These are phyloP conservation scores for Acanthamoeba culbertsoni DNA, from an alignment of 208 protist genomes.

Conservation along the genomic window DNA sequence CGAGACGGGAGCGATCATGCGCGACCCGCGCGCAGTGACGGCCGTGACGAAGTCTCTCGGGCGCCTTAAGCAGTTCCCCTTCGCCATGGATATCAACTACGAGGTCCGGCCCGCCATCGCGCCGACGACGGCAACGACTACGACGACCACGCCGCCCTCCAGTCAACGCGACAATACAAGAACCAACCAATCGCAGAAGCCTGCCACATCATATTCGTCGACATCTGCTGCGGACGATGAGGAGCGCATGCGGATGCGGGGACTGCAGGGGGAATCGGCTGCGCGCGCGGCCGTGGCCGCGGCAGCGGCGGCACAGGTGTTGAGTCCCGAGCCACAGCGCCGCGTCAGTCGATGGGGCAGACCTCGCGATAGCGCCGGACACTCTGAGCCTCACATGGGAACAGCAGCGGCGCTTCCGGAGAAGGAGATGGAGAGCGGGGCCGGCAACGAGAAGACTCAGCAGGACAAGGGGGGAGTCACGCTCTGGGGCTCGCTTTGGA, in stretches of 20 bases:
- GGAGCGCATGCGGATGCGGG: not conserved
- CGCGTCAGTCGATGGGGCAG: not conserved
- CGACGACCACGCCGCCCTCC: not conserved
- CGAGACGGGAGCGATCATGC: not conserved
- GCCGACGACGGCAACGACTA: not conserved
- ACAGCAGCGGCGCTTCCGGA: no score
- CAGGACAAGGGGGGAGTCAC: not conserved
- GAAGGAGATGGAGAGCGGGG: not conserved
- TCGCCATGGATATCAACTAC: slow-evolving; percentile 9
- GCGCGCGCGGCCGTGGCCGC: not conserved
- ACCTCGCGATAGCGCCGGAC: not conserved
- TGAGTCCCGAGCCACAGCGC: not conserved
- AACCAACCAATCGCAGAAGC: not conserved
- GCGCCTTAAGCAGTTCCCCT: slow-evolving; percentile 24
- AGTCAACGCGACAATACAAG: no score
- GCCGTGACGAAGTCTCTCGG: not conserved
- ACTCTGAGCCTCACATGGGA: no score
- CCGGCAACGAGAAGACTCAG: no score
- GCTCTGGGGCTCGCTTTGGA: not conserved
- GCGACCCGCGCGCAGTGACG: not conserved
- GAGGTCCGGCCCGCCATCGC: not conserved
- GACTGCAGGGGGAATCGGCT: not conserved
- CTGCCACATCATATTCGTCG: not conserved
- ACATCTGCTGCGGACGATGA: not conserved
- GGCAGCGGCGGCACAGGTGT: not conserved